phyloP scores from a whole-genome alignment of 768 basidiomycete species.

The Lactarius quietus region DNA sequence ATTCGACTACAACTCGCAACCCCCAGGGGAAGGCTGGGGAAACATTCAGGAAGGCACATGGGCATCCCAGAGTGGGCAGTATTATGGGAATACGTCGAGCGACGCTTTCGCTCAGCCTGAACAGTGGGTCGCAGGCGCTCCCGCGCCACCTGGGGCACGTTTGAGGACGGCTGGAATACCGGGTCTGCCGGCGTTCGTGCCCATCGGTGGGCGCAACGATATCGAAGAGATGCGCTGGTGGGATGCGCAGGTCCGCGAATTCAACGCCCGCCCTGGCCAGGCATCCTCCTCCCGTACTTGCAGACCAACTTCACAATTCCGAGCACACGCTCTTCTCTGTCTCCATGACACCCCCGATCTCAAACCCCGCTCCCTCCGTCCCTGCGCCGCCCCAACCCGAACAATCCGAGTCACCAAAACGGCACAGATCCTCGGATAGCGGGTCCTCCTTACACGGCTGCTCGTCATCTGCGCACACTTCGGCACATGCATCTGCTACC shows the following conservation, averaged over 20 bases:
- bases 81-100: constrained; percentile 14
- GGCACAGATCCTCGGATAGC: constrained; percentile 11
- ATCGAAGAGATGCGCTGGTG: constrained; percentile 70
- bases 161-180: constrained; percentile 17
- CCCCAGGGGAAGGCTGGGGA: constrained; percentile 15
- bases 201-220: constrained; percentile 57
- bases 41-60: constrained; percentile 8
- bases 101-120: no score
- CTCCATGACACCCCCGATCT: constrained; percentile 37
- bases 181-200: constrained; percentile 33
- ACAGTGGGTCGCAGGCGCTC: constrained; percentile 20
- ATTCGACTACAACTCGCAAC: constrained; percentile 19
- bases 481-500: constrained; percentile 24
- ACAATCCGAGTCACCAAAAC: constrained; percentile 11
- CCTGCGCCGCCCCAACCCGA: constrained; percentile 28
- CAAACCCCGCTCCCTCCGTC: constrained; percentile 28
- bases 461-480: constrained; percentile 24
- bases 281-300: constrained; percentile 67
- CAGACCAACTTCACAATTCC: constrained; percentile 64
- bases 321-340: constrained; percentile 71
- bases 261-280: constrained; percentile 58
- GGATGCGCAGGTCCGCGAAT: constrained; percentile 48
- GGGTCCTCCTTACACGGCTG: constrained; percentile 20
- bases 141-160: constrained; percentile 14
- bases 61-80: constrained; percentile 9